Percentiles rank a stretch among this genome's conserved stretches.
Evolutionary conservation across 2,329 filamentous ascomycete species (phyloP).

Genomic region (Cytospora chrysosperma): DNA sequence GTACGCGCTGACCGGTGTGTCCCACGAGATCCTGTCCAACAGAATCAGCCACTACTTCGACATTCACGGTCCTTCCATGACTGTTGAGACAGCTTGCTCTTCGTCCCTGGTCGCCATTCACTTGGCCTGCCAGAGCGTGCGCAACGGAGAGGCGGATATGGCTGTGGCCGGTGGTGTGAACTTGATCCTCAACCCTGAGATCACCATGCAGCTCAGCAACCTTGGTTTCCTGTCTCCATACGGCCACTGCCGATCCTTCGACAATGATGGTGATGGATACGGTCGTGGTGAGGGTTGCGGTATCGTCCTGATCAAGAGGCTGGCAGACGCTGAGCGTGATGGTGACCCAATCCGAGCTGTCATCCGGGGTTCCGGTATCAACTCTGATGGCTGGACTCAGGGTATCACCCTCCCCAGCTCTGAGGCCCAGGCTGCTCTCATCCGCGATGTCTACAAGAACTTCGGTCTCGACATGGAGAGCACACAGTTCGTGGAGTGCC

Average conservation of each 20-base stretch:
- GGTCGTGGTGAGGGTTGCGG: conserved; percentile 60
- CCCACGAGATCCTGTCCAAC: conserved; percentile 50
- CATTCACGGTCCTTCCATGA: conserved; percentile 51
- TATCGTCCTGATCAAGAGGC: conserved; percentile 54
- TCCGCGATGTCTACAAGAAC: conserved; percentile 34
- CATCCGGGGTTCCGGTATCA: conserved; percentile 50
- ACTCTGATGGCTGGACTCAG: conserved; percentile 55
- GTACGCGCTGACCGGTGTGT: conserved; percentile 49
- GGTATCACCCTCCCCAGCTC: conserved; percentile 34
- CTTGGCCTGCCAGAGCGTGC: conserved; percentile 44
- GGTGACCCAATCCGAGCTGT: conserved; percentile 55
- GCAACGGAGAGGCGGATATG: conserved; percentile 19
- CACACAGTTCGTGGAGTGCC: conserved; percentile 34
- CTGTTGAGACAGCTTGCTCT: conserved; percentile 56
- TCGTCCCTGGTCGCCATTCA: conserved; percentile 52
- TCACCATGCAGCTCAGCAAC: conserved; percentile 19
- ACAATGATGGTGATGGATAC: conserved; percentile 57
- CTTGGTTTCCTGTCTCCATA: conserved; percentile 17
- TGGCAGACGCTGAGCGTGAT: conserved; percentile 54
- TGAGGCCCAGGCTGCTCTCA: conserved; percentile 35
- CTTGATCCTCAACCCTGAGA: conserved; percentile 43
- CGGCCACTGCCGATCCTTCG: conserved; percentile 50
- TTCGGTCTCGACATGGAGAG: conserved; percentile 18
- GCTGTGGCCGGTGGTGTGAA: conserved; percentile 48
- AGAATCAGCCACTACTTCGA: conserved; percentile 54